Conservation (phyloP, 2,329 filamentous ascomycete genomes). For the Didymella segeticola region DNA sequence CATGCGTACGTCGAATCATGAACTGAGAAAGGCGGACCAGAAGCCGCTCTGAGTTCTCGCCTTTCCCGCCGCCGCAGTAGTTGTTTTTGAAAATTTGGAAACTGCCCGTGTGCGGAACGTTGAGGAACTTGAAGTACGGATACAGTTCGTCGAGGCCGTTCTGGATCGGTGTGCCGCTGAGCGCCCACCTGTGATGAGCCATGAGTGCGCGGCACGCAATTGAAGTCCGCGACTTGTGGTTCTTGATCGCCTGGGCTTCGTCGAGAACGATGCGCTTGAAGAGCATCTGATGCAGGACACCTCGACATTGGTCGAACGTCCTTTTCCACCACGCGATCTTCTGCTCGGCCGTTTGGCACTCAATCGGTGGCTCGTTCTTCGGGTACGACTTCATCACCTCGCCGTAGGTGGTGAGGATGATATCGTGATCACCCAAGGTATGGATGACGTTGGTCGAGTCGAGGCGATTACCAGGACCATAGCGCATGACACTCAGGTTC, state of each 20-base stretch:
- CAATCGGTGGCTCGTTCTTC: conserved; percentile 46
- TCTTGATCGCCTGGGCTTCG: conserved; percentile 65
- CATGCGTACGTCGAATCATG: conserved; percentile 64
- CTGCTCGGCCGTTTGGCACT: conserved; percentile 46
- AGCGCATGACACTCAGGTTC: conserved; percentile 33
- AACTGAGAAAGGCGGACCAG: conserved; percentile 51
- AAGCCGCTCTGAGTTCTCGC: conserved; percentile 45
- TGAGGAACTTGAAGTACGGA: conserved; percentile 55
- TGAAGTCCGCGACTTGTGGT: conserved; percentile 50
- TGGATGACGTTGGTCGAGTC: conserved; percentile 24
- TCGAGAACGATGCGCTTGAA: conserved; percentile 63
- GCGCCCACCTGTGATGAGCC: conserved; percentile 50
- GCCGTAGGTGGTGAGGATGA: conserved; percentile 53
- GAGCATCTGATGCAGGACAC: conserved; percentile 38
- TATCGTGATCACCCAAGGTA: conserved; percentile 34
- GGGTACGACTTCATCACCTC: conserved; percentile 54
- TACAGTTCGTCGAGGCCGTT: conserved; percentile 43
- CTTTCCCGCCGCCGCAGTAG: conserved; percentile 45
- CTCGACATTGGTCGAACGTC: conserved; percentile 41
- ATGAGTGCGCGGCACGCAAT: conserved; percentile 54
- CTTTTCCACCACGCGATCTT: conserved; percentile 51
- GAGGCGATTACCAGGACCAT: conserved; percentile 31
- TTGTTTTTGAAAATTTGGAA: conserved; percentile 54
- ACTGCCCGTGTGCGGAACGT: conserved; percentile 49
- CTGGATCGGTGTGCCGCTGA: conserved; percentile 54